phyloP scores from a whole-genome alignment of 108 stramenopile species.

The Fistulifera solaris region DNA sequence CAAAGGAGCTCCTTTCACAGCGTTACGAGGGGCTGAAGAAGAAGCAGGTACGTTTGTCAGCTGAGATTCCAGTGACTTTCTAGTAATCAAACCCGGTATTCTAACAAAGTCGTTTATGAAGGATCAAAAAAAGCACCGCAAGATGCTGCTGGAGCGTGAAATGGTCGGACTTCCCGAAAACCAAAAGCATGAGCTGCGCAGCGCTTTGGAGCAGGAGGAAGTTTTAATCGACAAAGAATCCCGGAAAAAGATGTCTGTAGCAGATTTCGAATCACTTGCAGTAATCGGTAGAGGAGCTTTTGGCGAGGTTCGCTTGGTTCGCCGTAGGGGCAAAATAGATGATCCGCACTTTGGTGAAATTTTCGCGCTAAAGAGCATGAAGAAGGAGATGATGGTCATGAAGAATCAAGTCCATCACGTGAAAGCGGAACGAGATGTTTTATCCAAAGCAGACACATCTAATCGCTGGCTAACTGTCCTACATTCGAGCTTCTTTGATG shows the following conservation, averaged over 20 bases:
- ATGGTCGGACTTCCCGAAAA: conserved; percentile 81
- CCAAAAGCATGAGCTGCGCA: conserved; percentile 65
- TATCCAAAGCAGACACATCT: conserved; percentile 84
- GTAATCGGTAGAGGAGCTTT: conserved; percentile 95
- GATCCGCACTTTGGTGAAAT: conserved; percentile 51
- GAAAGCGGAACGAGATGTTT: conserved; percentile 91
- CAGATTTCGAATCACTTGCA: conserved; percentile 88
- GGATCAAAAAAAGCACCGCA: conserved; percentile 65
- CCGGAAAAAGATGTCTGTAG: conserved; percentile 56
- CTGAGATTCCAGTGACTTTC: too few species aligned
- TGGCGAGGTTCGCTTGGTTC: conserved; percentile 92
- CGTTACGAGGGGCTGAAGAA: conserved; percentile 68
- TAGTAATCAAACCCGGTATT: too few species aligned
- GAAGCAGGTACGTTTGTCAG: conserved; percentile 63
- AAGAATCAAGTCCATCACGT: conserved; percentile 99
- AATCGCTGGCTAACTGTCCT: conserved; percentile 93
- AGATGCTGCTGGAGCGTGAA: conserved; percentile 75
- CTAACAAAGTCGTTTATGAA: too few species aligned
- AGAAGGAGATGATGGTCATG: conserved; percentile 99
- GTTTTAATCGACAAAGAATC: conserved; percentile 68
- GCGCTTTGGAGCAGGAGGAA: conserved; percentile 74
- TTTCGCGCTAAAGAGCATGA: conserved; percentile 98
- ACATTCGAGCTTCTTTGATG: conserved; percentile 95
- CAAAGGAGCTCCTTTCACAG: conserved; percentile 73
- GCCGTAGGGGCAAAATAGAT: conserved; percentile 39